A percentile compares a stretch with the other conserved stretches of the same genome.
Conservation (phyloP, 2,329 filamentous ascomycete species). For the Ophiostoma angusticollis region DNA sequence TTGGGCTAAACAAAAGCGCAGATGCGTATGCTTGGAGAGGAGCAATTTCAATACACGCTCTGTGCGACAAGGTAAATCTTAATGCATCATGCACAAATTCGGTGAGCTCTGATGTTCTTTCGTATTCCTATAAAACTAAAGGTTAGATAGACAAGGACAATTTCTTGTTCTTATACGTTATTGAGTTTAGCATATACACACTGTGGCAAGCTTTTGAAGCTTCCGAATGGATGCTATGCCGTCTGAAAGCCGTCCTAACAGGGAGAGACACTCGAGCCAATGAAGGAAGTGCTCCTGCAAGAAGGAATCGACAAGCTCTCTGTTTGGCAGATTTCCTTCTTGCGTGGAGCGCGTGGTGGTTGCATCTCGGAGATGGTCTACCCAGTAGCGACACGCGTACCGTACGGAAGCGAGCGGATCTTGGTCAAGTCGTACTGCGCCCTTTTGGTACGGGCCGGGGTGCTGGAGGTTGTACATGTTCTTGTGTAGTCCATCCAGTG, state of each 20-base stretch:
- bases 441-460: background rate
- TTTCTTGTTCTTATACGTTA: too few relatives aligned
- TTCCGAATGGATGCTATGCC: background rate
- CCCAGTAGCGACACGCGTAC: slow-evolving; percentile 1
- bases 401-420: background rate
- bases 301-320: background rate
- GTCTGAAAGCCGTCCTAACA: background rate
- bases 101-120: too few relatives aligned
- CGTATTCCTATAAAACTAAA: too few relatives aligned
- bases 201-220: background rate
- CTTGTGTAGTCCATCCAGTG: slow-evolving; percentile 1
- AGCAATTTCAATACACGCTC: too few relatives aligned
- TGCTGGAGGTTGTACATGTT: slow-evolving; percentile 3
- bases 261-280: slow-evolving; percentile 2
- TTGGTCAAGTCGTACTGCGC: background rate
- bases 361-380: background rate
- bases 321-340: background rate
- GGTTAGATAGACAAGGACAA: too few relatives aligned
- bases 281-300: slow-evolving; percentile 2
- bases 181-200: too few relatives aligned
- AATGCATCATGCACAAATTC: too few relatives aligned
- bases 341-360: background rate
- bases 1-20: too few relatives aligned
- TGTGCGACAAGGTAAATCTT: too few relatives aligned
- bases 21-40: too few relatives aligned